Percentiles rank a stretch among this genome's conserved stretches.
Evolutionary conservation across 2,329 filamentous ascomycete genomes (phyloP).

Genomic region (Pyrenochaeta sp.): DNA sequence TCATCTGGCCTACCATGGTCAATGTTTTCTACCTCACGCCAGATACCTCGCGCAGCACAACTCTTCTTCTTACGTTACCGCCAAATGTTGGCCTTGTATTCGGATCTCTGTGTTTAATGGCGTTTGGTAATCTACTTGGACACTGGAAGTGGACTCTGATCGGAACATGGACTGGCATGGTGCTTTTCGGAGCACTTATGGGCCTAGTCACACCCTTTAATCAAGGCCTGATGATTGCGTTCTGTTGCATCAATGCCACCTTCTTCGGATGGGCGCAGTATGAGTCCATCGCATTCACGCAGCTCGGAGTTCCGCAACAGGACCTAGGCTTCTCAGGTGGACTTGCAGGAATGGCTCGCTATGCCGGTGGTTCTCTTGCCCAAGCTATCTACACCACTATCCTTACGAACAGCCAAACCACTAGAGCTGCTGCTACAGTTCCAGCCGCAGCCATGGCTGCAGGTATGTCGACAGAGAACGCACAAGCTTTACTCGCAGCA

Average conservation of each 20-base stretch:
- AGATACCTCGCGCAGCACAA: constrained; percentile 38
- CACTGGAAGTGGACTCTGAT: constrained; percentile 60
- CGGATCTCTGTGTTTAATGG: constrained; percentile 54
- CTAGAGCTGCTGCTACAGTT: constrained; percentile 23
- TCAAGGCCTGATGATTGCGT: constrained; percentile 58
- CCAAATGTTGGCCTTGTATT: constrained; percentile 57
- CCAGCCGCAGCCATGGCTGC: constrained; percentile 28
- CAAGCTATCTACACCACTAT: constrained; percentile 53
- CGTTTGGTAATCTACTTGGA: constrained; percentile 54
- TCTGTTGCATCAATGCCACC: constrained; percentile 54
- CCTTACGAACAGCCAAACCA: constrained; percentile 46
- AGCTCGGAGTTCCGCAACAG: constrained; percentile 52
- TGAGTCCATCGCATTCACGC: constrained; percentile 41
- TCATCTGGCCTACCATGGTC: constrained; percentile 60
- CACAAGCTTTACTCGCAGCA: constrained; percentile 29
- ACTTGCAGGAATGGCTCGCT: constrained; percentile 35
- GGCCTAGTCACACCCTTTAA: constrained; percentile 56
- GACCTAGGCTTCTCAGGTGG: constrained; percentile 58
- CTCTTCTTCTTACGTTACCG: constrained; percentile 54
- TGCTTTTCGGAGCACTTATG: constrained; percentile 58
- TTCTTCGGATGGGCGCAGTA: constrained; percentile 45
- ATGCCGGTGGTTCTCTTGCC: constrained; percentile 35
- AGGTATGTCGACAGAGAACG: constrained; percentile 30
- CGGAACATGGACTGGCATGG: constrained; percentile 57
- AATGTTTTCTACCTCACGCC: constrained; percentile 54